Conservation (phyloP, 345 rosid species). For the Capsella bursapastoris region DNA sequence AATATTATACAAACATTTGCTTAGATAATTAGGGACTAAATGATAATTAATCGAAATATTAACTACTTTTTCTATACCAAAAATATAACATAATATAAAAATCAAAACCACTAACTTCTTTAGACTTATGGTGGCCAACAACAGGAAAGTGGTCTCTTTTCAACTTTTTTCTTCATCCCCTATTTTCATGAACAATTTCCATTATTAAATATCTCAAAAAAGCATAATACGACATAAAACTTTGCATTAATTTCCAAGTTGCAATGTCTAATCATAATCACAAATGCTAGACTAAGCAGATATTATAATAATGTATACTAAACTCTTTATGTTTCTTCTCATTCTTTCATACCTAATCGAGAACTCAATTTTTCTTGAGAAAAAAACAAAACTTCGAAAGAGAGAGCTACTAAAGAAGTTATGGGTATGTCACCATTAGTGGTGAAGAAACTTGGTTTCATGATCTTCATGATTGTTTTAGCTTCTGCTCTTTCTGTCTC, state of each 20-base stretch:
- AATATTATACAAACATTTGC: too few relatives aligned
- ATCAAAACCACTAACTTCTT: conserved; percentile 55
- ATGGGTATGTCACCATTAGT: conserved; percentile 44
- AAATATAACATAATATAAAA: conserved; percentile 10
- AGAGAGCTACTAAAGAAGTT: background rate
- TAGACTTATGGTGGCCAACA: conserved; percentile 68
- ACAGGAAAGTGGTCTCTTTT: conserved; percentile 60
- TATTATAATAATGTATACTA: conserved; percentile 1
- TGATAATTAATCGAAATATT: background rate
- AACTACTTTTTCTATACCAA: too few relatives aligned
- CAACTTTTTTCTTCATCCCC: conserved; percentile 46
- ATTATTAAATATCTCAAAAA: conserved; percentile 1
- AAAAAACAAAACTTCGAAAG: background rate
- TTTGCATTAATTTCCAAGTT: conserved; percentile 10
- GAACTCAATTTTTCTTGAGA: background rate
- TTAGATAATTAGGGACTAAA: background rate
- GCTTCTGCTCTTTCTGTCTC: conserved; percentile 50
- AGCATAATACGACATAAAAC: conserved; percentile 4
- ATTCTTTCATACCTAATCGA: background rate
- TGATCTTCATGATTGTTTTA: conserved; percentile 52
- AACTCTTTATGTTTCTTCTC: conserved; percentile 13
- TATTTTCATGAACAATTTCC: conserved; percentile 27
- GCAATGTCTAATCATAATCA: conserved; percentile 8
- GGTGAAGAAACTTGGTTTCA: conserved; percentile 44
- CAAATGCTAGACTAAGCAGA: background rate